Base-by-base conservation (phyloP, 495 filamentous ascomycete species). In the Beverwykella pulmonaria region DNA sequence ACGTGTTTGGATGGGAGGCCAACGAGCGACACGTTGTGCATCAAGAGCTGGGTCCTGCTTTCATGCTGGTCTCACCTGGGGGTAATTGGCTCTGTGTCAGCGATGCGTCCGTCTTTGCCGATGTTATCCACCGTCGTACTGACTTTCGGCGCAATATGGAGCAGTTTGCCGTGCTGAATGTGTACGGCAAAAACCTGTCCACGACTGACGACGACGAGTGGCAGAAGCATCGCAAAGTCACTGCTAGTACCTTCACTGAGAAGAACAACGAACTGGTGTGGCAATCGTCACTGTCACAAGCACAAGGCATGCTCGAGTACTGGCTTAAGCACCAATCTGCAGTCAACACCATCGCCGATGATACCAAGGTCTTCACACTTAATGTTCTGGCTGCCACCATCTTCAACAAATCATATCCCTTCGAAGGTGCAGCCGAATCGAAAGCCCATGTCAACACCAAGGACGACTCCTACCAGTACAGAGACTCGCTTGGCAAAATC, bases 261-360 rank as follows among this genome's bases (percentile, higher is more conserved):
- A 78, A 76, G 53, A 82, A 78, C 65, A 82, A 79, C 53, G 59
- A 61, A 10, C 55, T 81, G 1, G 82, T 84, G 0, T 85, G 81
- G 81, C 27, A 69, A 4, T 75, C 81, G 46, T 64, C 69, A 0
- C 60, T 79, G 20, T 47, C 52, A 0, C 74, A 79, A 59, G 67
- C 66, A 1, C 39, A 48, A 0, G 71, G 67, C 6, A 78, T 80
- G 74, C 60, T 74, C n/a, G 46, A 71, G 7, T 68, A 71, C 65
- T 83, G 80, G 81, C 49, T 69, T 19, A 47, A 71, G 12, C 61
- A 74, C 20, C 15, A 41, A 25, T 59, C 59, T n/a, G n/a, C n/a
- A 29, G 36, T 76, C 17, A 53, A 54, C 23, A 71, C 70, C 22
- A 61, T 68, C 0, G 71, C 73, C 23, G 67, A 79, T 0, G 82